phyloP scores from a whole-genome alignment of 345 rosid species.

The Acer yangbiense region DNA sequence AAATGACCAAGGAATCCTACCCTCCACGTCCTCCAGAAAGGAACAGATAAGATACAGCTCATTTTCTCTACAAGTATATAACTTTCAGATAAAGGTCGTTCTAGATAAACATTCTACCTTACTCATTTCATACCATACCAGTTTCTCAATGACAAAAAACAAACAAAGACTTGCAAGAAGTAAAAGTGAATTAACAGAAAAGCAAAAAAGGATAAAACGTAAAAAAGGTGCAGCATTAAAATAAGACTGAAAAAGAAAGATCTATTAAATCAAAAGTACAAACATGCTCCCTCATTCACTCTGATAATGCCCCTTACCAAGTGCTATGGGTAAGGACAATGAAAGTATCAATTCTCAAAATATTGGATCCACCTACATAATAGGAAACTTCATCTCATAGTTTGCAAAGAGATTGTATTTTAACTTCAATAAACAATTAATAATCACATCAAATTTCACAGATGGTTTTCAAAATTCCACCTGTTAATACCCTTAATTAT shows the following conservation, averaged over 20 bases:
- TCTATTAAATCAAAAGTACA: no score
- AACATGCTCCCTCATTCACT: neutral
- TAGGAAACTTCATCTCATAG: neutral
- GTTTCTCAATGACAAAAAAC: neutral
- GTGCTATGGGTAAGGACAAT: neutral
- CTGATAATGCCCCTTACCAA: neutral
- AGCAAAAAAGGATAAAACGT: neutral
- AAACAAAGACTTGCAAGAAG: neutral
- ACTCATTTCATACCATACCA: neutral
- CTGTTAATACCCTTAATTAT: constrained; percentile 11
- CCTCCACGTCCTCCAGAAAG: neutral
- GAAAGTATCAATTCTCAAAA: neutral
- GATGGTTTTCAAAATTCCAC: neutral
- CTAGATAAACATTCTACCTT: neutral
- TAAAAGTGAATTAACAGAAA: neutral
- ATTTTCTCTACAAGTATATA: neutral
- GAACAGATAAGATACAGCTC: neutral
- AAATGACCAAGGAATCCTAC: neutral
- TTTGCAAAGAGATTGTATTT: neutral
- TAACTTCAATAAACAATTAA: neutral
- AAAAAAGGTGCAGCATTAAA: neutral
- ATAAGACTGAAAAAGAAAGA: neutral
- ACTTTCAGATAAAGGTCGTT: neutral
- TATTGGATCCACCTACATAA: neutral
- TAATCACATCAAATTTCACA: neutral